Evolutionary conservation across 2,329 filamentous ascomycete species (phyloP), one percentile per base, ranked within the genome.

Genomic region (Lachnellula cervina): DNA sequence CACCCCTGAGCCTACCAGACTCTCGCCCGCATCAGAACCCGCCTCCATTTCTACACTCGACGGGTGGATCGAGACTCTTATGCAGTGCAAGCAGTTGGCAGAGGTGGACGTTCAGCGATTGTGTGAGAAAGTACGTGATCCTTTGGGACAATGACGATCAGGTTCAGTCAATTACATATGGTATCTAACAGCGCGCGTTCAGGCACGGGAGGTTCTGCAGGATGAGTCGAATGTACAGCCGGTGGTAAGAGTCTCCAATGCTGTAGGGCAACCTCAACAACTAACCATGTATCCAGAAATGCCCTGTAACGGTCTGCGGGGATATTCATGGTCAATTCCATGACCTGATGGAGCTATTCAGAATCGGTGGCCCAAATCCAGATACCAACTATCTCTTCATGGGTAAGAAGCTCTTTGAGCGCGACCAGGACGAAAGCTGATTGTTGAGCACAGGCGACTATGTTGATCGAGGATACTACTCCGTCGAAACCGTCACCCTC

Each of bases 381-480:
- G 94, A 99, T 75, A 97, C 94, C 71, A 97, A 97, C 79, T 97
- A 97, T 76, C 87, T 97, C 64, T 97, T 97, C 79, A 97, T 99
- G 91, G 92, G 90, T 94, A 77, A 70, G 84, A 51, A 50, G 16
- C 46, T 55, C 19, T 16, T 46, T 50, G 44, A 48, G 19, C 35
- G n/a, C n/a, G n/a, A 50, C 28, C 11, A 23, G 47, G n/a, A 42
- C 32, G 35, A 53, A 42, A 47, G 56, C 65, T 65, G 59, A 65
- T 51, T 35, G 37, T 23, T 45, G 25, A 44, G 32, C 54, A 38
- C 64, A 95, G 90, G 94, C 72, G 94, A 99, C 75, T 99, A 97
- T 71, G 94, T 99, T 69, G 94, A 99, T 74, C 87, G 94, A 79
- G 94, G 94, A 62, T 99, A 97, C 80, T 99, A 97, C 79, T 97